Percentiles rank a stretch among this genome's conserved stretches.
These are phyloP conservation scores for Vanrija sp. DNA, from an alignment of 1,284 basidiomycete species.

Conservation along the genomic window DNA sequence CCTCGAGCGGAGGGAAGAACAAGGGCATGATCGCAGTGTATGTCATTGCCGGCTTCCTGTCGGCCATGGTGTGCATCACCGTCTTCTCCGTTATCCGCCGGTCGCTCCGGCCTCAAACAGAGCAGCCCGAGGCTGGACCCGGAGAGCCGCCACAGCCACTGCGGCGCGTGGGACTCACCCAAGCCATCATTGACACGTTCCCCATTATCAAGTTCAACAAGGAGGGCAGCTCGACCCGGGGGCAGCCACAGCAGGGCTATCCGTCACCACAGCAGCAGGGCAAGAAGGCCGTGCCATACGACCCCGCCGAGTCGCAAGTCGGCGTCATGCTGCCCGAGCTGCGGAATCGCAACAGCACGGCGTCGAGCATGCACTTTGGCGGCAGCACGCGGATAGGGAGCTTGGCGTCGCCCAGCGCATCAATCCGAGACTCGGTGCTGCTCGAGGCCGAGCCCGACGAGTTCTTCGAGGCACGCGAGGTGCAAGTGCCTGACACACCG, in stretches of 20 bases:
- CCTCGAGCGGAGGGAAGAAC: constrained; percentile 12
- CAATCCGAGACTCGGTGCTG: neutral
- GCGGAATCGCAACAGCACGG: neutral
- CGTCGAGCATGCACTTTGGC: neutral
- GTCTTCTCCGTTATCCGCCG: constrained; percentile 54
- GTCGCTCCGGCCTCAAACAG: constrained; percentile 62
- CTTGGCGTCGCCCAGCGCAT: neutral
- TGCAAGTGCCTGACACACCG: neutral
- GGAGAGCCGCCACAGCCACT: constrained; percentile 11
- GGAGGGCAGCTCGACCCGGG: neutral
- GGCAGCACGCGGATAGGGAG: neutral
- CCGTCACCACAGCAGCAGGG: too few relatives aligned
- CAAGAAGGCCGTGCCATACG: too few relatives aligned
- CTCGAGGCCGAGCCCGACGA: neutral
- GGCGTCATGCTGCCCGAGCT: constrained; percentile 6
- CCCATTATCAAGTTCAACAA: constrained; percentile 79
- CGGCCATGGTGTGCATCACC: constrained; percentile 59
- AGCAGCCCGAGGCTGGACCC: too few relatives aligned
- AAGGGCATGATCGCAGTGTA: constrained; percentile 69
- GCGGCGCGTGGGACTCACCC: constrained; percentile 69
- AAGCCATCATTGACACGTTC: constrained; percentile 89
- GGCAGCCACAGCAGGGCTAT: neutral
- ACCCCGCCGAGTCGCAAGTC: neutral
- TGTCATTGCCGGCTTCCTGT: constrained; percentile 77
- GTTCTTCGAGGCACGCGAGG: neutral